A percentile compares a stretch with the other conserved stretches of the same genome.
Evolutionary conservation across 768 basidiomycete genomes (phyloP).

Genomic region (Xerocomus brunneocitrinus): DNA sequence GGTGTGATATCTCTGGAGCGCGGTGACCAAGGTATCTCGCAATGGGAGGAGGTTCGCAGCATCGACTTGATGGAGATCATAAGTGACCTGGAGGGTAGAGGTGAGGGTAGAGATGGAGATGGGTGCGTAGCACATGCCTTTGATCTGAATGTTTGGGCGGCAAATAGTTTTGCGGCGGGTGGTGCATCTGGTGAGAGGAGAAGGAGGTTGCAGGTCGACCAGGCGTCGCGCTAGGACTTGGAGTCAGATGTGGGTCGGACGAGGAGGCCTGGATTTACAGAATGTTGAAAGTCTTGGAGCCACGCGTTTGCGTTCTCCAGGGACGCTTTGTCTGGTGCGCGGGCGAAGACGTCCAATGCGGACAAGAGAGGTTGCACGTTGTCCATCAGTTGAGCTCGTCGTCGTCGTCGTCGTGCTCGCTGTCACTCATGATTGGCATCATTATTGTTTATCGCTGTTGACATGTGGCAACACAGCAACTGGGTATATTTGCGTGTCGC

Average conservation of each 20-base stretch:
- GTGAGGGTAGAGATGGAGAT: conserved; percentile 25
- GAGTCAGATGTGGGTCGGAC: conserved; percentile 65
- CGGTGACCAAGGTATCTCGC: conserved; percentile 80
- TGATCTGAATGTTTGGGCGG: conserved; percentile 91
- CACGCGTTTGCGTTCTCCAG: conserved; percentile 88
- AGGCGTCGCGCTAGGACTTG: conserved; percentile 87
- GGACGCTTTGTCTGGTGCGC: conserved; percentile 76
- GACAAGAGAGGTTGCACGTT: conserved; percentile 69
- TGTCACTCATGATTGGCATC: conserved; percentile 6
- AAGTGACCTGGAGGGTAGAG: conserved; percentile 68
- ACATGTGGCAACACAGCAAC: conserved; percentile 31
- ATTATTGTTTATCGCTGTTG: conserved; percentile 32
- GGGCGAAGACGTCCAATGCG: conserved; percentile 74
- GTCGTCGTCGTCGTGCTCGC: conserved; percentile 6
- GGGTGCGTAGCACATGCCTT: conserved; percentile 57
- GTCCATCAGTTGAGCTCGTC: conserved; percentile 43
- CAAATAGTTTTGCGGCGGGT: conserved; percentile 81
- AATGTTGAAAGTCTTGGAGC: conserved; percentile 99
- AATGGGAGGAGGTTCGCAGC: conserved; percentile 66
- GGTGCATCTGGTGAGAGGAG: conserved; percentile 78
- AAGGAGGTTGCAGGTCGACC: conserved; percentile 91
- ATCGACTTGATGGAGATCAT: conserved; percentile 89
- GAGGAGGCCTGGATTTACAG: conserved; percentile 73
- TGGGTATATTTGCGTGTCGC: conserved; percentile 30
- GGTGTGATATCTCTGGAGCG: conserved; percentile 63